These are phyloP conservation scores for Fusarium sp. DNA, from an alignment of 2,329 filamentous ascomycete genomes.

Conservation along the genomic window DNA sequence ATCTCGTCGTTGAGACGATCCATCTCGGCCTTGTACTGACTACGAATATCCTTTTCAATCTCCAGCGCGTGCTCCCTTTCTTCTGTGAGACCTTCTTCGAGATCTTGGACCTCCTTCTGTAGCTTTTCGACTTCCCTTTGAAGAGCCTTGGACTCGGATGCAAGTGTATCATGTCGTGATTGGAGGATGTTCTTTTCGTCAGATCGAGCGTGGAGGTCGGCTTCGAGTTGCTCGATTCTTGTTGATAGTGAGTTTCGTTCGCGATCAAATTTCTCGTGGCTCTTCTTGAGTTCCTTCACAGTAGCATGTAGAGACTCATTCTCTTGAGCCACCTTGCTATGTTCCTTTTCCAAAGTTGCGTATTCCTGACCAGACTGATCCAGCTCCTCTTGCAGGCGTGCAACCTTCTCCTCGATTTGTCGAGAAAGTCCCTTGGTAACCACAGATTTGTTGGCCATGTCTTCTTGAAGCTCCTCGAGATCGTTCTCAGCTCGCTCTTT, in stretches of 20 bases:
- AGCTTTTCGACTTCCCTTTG: slow-evolving; percentile 70
- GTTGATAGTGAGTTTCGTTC: slow-evolving; percentile 54
- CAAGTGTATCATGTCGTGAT: slow-evolving; percentile 73
- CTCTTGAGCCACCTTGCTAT: slow-evolving; percentile 59
- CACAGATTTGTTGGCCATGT: slow-evolving; percentile 82
- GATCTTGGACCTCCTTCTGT: slow-evolving; percentile 58
- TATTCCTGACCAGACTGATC: slow-evolving; percentile 63
- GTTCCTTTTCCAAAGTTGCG: slow-evolving; percentile 63
- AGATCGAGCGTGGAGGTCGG: slow-evolving; percentile 67
- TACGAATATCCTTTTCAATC: slow-evolving; percentile 68
- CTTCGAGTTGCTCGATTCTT: slow-evolving; percentile 66
- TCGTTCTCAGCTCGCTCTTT: slow-evolving; percentile 69
- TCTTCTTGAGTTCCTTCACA: slow-evolving; percentile 55
- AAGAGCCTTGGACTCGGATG: slow-evolving; percentile 72
- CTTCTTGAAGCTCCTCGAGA: slow-evolving; percentile 75
- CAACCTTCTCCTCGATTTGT: slow-evolving; percentile 77
- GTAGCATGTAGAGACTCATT: slow-evolving; percentile 58
- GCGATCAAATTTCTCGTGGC: slow-evolving; percentile 47
- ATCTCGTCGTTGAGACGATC: slow-evolving; percentile 68
- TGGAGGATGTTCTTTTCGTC: slow-evolving; percentile 78
- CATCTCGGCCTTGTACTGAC: slow-evolving; percentile 59
- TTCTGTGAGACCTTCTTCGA: slow-evolving; percentile 61
- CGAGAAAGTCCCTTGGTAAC: slow-evolving; percentile 78
- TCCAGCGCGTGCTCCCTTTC: slow-evolving; percentile 69
- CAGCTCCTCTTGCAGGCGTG: slow-evolving; percentile 74